phyloP scores from a whole-genome alignment of 2,329 filamentous ascomycete genomes.

The Xylaria sp. region DNA sequence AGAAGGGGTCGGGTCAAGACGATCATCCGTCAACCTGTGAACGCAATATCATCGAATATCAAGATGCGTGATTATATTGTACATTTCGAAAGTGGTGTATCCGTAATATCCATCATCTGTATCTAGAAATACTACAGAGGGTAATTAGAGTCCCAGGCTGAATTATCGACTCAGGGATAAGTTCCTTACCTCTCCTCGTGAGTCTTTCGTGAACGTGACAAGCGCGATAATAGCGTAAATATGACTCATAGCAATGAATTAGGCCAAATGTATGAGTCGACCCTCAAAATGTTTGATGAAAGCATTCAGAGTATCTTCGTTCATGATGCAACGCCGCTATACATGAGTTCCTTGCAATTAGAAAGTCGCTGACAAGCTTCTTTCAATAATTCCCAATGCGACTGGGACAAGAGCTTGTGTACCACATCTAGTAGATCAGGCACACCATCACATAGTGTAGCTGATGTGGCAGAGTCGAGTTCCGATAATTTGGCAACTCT shows the following conservation, averaged over 20 bases:
- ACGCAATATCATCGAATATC: not conserved
- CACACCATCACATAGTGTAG: constrained; percentile 70
- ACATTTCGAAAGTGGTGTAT: not conserved
- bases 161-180: not conserved
- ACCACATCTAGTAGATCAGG: constrained; percentile 60
- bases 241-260: not conserved
- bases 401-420: constrained; percentile 56
- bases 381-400: constrained; percentile 74
- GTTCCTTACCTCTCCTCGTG: constrained; percentile 3
- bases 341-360: constrained; percentile 71
- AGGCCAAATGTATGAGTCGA: not conserved
- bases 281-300: not conserved
- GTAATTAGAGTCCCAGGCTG: not conserved
- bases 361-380: constrained; percentile 79
- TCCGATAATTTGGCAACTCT: constrained; percentile 77
- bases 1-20: not conserved
- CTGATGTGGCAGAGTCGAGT: constrained; percentile 73
- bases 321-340: constrained; percentile 40
- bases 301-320: constrained; percentile 13
- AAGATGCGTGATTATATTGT: not conserved
- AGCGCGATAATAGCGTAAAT: not conserved
- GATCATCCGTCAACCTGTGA: not conserved
- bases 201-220: not conserved
- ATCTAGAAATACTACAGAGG: not conserved
- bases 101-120: not conserved